A percentile compares a stretch with the other conserved stretches of the same genome.
These are phyloP conservation scores for Haplosporangium sp. DNA, from an alignment of 371 early-diverging fungal genomes.

Conservation along the genomic window DNA sequence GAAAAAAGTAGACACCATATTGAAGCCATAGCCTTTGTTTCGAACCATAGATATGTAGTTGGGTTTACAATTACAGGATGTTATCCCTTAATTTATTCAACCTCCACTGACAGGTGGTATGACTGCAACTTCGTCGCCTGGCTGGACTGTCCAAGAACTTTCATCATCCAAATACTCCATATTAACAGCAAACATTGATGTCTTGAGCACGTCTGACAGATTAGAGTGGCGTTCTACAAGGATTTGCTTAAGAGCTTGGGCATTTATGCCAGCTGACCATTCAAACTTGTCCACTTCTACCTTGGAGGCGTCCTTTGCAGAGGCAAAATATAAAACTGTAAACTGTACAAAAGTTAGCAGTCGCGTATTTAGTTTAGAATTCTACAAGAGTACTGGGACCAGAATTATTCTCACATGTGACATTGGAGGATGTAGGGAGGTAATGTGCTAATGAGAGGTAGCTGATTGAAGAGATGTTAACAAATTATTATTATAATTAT, in stretches of 20 bases:
- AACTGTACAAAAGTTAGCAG: slow-evolving; percentile 19
- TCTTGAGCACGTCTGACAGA: slow-evolving; percentile 58
- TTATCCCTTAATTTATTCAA: slow-evolving; percentile 20
- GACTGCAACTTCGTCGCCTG: slow-evolving; percentile 73
- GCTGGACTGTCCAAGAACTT: slow-evolving; percentile 49
- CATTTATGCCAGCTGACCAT: slow-evolving; percentile 40
- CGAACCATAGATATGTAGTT: no score
- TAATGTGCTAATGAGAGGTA: neutral
- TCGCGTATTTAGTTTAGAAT: no score
- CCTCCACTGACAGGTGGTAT: slow-evolving; percentile 88
- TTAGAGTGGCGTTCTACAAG: slow-evolving; percentile 57
- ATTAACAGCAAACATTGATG: slow-evolving; percentile 74
- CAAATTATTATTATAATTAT: no score
- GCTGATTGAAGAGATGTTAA: neutral
- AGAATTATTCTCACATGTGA: neutral
- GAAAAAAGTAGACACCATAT: no score
- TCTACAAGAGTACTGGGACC: no score
- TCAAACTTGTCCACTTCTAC: slow-evolving; percentile 58
- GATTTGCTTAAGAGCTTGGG: slow-evolving; percentile 47
- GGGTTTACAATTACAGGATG: no score
- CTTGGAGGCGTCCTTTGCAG: slow-evolving; percentile 67
- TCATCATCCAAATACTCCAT: slow-evolving; percentile 74
- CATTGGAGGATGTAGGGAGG: neutral
- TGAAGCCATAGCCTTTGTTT: no score
- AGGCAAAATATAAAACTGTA: slow-evolving; percentile 73